These are phyloP conservation scores for Calophaca sinica DNA, from an alignment of 306 rosid species.

Conservation along the genomic window DNA sequence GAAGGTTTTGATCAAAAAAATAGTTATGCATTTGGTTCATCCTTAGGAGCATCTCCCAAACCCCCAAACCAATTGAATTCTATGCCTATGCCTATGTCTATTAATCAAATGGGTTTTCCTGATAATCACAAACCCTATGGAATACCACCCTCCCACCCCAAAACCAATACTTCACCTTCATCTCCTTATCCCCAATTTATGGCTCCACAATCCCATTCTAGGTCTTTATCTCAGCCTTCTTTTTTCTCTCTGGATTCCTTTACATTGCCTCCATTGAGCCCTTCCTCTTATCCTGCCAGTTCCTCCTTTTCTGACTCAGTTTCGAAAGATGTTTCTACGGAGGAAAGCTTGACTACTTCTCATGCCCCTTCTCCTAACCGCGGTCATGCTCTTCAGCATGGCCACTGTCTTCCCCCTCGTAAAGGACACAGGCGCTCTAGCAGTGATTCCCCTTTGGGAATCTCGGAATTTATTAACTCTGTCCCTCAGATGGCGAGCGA, in stretches of 20 bases:
- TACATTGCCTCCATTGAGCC: slow-evolving; percentile 79
- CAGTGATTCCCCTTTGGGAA: slow-evolving; percentile 79
- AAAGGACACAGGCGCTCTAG: slow-evolving; percentile 82
- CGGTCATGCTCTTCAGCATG: slow-evolving; percentile 54
- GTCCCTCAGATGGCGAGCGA: slow-evolving; percentile 57
- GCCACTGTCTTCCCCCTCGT: slow-evolving; percentile 77
- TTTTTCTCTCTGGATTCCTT: slow-evolving; percentile 64
- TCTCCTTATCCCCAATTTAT: slow-evolving; percentile 53
- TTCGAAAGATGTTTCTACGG: slow-evolving; percentile 59
- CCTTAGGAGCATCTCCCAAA: slow-evolving; percentile 22
- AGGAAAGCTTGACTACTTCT: slow-evolving; percentile 62
- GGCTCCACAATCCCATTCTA: slow-evolving; percentile 61
- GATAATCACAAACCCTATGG: slow-evolving; percentile 65
- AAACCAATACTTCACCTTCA: slow-evolving; percentile 46
- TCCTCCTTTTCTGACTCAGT: slow-evolving; percentile 55
- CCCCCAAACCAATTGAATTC: slow-evolving; percentile 54
- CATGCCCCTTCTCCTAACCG: slow-evolving; percentile 56
- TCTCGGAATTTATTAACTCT: slow-evolving; percentile 64
- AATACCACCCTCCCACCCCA: slow-evolving; percentile 68
- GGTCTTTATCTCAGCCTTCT: slow-evolving; percentile 78
- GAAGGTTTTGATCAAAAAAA: slow-evolving; percentile 59
- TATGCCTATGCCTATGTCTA: slow-evolving; percentile 16
- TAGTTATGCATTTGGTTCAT: slow-evolving; percentile 43
- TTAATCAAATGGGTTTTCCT: slow-evolving; percentile 57
- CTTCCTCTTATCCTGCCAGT: slow-evolving; percentile 53